Conservation (phyloP, 495 filamentous ascomycete genomes). For the Trichoderma gamsii region DNA sequence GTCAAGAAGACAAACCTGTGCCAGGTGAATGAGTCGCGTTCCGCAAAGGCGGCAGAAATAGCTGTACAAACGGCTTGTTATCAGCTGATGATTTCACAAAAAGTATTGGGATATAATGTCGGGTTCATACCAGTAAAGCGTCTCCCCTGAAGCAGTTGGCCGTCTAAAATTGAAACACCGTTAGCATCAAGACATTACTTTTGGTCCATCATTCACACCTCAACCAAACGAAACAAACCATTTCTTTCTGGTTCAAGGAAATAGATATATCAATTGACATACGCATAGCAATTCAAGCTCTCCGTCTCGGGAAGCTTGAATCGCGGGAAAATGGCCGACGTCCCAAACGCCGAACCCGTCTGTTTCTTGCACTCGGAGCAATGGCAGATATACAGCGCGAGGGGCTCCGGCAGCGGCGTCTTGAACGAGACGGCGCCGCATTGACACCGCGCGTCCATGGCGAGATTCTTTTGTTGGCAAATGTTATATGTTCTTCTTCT, state of each 20-base stretch:
- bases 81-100: background rate
- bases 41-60: conserved; percentile 58
- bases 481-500: too few species aligned
- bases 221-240: background rate
- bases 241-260: background rate
- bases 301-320: conserved; percentile 46
- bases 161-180: conserved; percentile 22
- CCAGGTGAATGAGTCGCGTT: conserved; percentile 50
- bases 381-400: conserved; percentile 63
- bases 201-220: background rate
- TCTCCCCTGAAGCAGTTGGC: conserved; percentile 40
- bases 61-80: conserved; percentile 20
- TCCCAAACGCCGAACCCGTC: conserved; percentile 61
- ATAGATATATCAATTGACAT: conserved; percentile 20
- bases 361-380: conserved; percentile 61
- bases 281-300: conserved; percentile 43
- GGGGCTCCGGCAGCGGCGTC: conserved; percentile 49
- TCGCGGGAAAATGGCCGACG: conserved; percentile 59
- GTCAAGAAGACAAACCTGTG: conserved; percentile 29
- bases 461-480: too few species aligned
- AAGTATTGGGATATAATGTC: background rate
- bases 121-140: conserved; percentile 38
- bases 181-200: background rate
- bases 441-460: conserved; percentile 55
- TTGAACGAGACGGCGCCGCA: conserved; percentile 57